Conservation (phyloP, 441 rosid genomes). For the Raphanus hybrid region DNA sequence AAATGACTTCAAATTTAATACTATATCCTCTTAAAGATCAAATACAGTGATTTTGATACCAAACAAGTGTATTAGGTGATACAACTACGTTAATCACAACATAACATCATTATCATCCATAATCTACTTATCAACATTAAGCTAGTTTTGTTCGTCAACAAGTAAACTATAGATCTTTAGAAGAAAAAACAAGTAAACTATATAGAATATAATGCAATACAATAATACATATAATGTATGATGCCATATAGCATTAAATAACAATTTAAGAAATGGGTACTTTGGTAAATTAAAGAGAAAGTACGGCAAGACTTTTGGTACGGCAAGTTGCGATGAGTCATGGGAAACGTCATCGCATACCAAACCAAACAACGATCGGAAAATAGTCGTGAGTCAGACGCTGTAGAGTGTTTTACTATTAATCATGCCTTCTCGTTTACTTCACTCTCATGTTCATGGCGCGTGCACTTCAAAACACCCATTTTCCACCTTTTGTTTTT, state of each 20-base stretch:
- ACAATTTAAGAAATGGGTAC: constrained; percentile 27
- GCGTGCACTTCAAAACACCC: background rate
- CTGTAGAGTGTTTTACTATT: constrained; percentile 44
- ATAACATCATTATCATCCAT: constrained; percentile 19
- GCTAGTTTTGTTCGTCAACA: constrained; percentile 4
- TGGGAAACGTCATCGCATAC: constrained; percentile 36
- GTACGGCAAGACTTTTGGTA: constrained; percentile 46
- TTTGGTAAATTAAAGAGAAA: constrained; percentile 2
- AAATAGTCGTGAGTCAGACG: constrained; percentile 45
- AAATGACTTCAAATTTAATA: background rate
- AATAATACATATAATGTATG: background rate
- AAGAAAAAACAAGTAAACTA: constrained; percentile 1
- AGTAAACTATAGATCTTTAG: background rate
- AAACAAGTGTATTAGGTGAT: background rate
- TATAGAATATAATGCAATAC: background rate
- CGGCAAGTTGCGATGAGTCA: constrained; percentile 46
- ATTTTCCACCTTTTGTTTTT: background rate
- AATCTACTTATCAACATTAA: constrained; percentile 4
- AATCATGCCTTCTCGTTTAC: background rate
- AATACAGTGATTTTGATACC: constrained; percentile 10
- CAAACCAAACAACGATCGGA: constrained; percentile 27
- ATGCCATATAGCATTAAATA: constrained; percentile 4
- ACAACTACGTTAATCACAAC: constrained; percentile 5
- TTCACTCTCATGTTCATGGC: constrained; percentile 2
- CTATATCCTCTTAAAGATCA: background rate